Evolutionary conservation across 2,329 filamentous ascomycete species (phyloP).

Genomic region (Diaporthe velutina): DNA sequence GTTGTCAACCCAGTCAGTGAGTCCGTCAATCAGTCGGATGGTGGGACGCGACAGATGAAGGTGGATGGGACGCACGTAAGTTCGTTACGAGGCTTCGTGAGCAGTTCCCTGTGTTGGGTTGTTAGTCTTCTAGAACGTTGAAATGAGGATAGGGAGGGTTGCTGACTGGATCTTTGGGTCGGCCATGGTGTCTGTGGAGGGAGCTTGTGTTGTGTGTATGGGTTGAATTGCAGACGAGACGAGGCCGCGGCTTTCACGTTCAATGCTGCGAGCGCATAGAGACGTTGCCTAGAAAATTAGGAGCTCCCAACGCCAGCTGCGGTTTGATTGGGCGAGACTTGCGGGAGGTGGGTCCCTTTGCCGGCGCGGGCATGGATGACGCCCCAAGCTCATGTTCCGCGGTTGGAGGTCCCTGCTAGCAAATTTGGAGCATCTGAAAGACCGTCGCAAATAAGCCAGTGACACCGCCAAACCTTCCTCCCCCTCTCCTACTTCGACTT

Average conservation of each 20-base stretch:
- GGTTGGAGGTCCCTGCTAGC: slow-evolving; percentile 28
- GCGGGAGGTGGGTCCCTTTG: slow-evolving; percentile 24
- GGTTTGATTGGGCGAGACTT: slow-evolving; percentile 24
- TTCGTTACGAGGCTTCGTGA: slow-evolving; percentile 88
- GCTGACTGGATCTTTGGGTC: slow-evolving; percentile 80
- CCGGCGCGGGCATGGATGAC: slow-evolving; percentile 10
- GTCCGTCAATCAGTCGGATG: slow-evolving; percentile 9
- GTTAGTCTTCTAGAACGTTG: slow-evolving; percentile 29
- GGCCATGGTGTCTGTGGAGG: slow-evolving; percentile 62
- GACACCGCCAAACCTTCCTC: background rate
- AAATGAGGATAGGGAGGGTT: slow-evolving; percentile 9
- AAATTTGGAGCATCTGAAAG: slow-evolving; percentile 36
- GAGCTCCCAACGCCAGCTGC: slow-evolving; percentile 18
- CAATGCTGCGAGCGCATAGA: slow-evolving; percentile 21
- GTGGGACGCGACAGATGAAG: slow-evolving; percentile 19
- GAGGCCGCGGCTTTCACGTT: slow-evolving; percentile 26
- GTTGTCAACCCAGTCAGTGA: slow-evolving; percentile 36
- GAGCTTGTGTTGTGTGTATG: slow-evolving; percentile 37
- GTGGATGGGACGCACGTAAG: slow-evolving; percentile 79
- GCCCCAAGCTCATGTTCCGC: slow-evolving; percentile 27
- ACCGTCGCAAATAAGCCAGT: background rate
- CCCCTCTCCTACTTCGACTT: background rate
- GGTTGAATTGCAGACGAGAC: slow-evolving; percentile 14
- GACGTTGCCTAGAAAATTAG: slow-evolving; percentile 33
- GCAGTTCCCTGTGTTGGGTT: slow-evolving; percentile 77